Percentiles rank a stretch among this genome's conserved stretches.
Evolutionary conservation across 352 stramenopile genomes (phyloP).

Genomic region (Aphanomyces cochlioides): DNA sequence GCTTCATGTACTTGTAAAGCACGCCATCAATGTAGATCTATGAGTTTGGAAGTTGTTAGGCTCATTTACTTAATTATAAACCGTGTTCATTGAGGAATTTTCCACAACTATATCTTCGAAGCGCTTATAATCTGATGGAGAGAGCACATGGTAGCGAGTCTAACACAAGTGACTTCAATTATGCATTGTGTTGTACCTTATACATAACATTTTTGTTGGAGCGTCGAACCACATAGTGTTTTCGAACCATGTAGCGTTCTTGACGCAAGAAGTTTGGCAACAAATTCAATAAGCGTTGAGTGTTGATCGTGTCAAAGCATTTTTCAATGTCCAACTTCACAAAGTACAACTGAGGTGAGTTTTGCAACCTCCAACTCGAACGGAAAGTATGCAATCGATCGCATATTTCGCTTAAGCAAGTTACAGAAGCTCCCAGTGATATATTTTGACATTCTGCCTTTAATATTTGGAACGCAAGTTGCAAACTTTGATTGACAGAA

Average conservation of each 20-base stretch:
- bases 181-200: background rate
- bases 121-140: background rate
- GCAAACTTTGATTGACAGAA: slow-evolving; percentile 60
- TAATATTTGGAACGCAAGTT: slow-evolving; percentile 55
- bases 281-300: slow-evolving; percentile 56
- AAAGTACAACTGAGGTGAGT: slow-evolving; percentile 43
- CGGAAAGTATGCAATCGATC: slow-evolving; percentile 49
- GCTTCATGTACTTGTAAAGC: slow-evolving; percentile 68
- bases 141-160: background rate
- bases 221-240: slow-evolving; percentile 55
- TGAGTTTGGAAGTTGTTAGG: background rate
- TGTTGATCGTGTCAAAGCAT: slow-evolving; percentile 78
- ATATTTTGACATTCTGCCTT: slow-evolving; percentile 55
- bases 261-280: slow-evolving; percentile 60
- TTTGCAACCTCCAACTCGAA: background rate
- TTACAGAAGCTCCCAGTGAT: slow-evolving; percentile 51
- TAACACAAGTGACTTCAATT: background rate
- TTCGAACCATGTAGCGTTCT: slow-evolving; percentile 71
- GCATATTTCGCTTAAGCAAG: slow-evolving; percentile 69
- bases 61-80: background rate
- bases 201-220: background rate
- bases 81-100: background rate
- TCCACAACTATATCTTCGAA: slow-evolving; percentile 45
- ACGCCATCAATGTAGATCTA: slow-evolving; percentile 67
- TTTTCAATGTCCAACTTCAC: slow-evolving; percentile 72